Evolutionary conservation across 202 grass and related monocot genomes (phyloP).

Genomic region (Sporobolus alterniflorus): DNA sequence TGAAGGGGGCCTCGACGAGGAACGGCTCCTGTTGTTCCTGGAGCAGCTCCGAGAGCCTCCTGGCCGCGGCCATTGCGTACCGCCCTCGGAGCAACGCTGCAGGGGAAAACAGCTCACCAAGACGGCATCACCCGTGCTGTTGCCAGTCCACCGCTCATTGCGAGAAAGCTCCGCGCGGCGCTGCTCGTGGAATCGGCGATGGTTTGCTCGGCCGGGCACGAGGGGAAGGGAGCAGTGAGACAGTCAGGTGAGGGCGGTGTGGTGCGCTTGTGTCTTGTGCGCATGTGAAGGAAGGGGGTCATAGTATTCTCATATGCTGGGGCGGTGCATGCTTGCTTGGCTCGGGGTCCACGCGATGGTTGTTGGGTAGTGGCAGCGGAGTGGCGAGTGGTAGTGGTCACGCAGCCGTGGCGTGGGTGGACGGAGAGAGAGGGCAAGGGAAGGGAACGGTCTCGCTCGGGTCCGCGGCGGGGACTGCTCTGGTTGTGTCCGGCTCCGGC

Average conservation of each 20-base stretch:
- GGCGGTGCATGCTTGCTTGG: neutral
- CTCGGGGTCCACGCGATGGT: slow-evolving; percentile 34
- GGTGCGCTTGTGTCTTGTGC: slow-evolving; percentile 33
- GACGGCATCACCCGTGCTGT: neutral
- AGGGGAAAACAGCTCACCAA: neutral
- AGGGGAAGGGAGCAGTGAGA: neutral
- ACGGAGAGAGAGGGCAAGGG: neutral
- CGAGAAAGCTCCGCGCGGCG: neutral
- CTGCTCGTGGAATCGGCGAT: neutral
- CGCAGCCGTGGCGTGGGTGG: neutral
- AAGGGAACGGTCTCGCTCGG: neutral
- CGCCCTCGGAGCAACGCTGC: neutral
- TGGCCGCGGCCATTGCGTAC: slow-evolving; percentile 25
- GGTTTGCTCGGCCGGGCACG: neutral
- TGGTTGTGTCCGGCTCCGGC: neutral
- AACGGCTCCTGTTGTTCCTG: slow-evolving; percentile 95
- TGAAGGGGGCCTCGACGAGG: slow-evolving; percentile 63
- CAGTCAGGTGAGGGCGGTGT: neutral
- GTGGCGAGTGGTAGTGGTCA: neutral
- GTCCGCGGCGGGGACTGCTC: neutral
- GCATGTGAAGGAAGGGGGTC: slow-evolving; percentile 30
- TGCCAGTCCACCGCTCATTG: neutral
- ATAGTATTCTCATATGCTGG: slow-evolving; percentile 44
- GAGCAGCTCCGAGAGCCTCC: slow-evolving; percentile 88
- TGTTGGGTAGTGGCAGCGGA: slow-evolving; percentile 44